These are phyloP conservation scores for Oehlia diaphana DNA, from an alignment of 192 early-diverging fungal genomes.

Conservation along the genomic window DNA sequence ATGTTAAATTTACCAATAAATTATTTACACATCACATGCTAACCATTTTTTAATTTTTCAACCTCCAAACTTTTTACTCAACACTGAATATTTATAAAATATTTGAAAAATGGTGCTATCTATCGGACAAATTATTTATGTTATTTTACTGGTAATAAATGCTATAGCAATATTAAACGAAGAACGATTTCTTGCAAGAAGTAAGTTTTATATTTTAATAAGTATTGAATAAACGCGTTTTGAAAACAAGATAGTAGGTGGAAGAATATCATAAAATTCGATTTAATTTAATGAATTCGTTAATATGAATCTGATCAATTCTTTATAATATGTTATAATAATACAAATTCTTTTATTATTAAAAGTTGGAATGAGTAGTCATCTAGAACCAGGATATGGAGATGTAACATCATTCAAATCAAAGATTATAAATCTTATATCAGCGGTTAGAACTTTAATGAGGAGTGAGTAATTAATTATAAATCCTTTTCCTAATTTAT, in stretches of 20 bases:
- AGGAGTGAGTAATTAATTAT: conserved; percentile 57
- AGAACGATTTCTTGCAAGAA: conserved; percentile 85
- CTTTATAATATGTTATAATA: neutral
- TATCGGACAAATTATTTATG: conserved; percentile 76
- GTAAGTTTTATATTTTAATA: conserved; percentile 52
- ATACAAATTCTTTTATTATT: conserved; percentile 54
- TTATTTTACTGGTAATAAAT: conserved; percentile 76
- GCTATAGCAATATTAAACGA: conserved; percentile 85
- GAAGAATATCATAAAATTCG: too few relatives aligned
- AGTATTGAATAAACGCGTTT: neutral
- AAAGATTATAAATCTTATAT: conserved; percentile 82
- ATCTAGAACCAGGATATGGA: conserved; percentile 21
- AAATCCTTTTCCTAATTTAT: neutral
- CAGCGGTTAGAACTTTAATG: conserved; percentile 82
- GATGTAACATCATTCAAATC: conserved; percentile 65
- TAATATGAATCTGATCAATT: too few relatives aligned
- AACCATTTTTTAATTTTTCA: neutral
- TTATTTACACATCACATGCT: neutral
- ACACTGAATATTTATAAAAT: neutral
- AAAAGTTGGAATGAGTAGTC: conserved; percentile 35
- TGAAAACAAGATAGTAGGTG: too few relatives aligned
- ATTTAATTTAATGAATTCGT: too few relatives aligned
- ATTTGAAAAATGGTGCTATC: conserved; percentile 45
- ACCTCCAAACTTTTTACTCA: neutral
- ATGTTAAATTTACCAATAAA: neutral